Evolutionary conservation across 2,329 filamentous ascomycete species (phyloP), one percentile per base, ranked within the genome.

Genomic region (Alternaria incomplexa): DNA sequence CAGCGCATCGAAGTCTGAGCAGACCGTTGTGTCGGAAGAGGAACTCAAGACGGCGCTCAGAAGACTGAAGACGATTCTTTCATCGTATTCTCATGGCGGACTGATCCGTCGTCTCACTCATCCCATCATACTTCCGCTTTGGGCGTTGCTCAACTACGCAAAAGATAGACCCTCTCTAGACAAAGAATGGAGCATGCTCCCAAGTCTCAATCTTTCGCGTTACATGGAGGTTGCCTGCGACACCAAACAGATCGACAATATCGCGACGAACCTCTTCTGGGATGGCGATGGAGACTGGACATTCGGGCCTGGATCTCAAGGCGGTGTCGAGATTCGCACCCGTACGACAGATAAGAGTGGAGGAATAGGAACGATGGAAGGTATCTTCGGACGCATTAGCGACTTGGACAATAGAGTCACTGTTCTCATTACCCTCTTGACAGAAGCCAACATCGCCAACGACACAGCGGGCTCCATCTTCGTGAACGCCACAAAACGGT

Each of bases 261-360:
- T 92, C 23, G 76, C 89, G 3, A 77, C 81, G 1, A 84, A 89
- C 44, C 73, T 92, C 0, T 82, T 88, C 4, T 89, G 85, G 70
- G 81, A 82, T 55, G 90, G 89, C 1, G 78, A 77, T 6, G 57
- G 69, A 0, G 66, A 73, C 20, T 92, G 90, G 90, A 76, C 73
- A 12, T 91, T 86, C 68, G 82, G 81, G 3, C 73, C 79, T 1
- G 80, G 78, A 0, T 73, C 76, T 0, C 77, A 85, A 26, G 84
- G 84, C 5, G 82, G 81, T 0, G 81, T 92, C 17, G 84, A 89
- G 45, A 83, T 89, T 15, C 82, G 83, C 23, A 66, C 68, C 61
- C 62, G 73, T 87, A 87, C 94, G 90, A 86, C 96, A 91, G 86
- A 96, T 89, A 83, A 96, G 88, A 79, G 90, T 90, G 80, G 92